These are phyloP conservation scores for Candida gigantensis DNA, from an alignment of 1,139 yeast genomes.

Conservation along the genomic window DNA sequence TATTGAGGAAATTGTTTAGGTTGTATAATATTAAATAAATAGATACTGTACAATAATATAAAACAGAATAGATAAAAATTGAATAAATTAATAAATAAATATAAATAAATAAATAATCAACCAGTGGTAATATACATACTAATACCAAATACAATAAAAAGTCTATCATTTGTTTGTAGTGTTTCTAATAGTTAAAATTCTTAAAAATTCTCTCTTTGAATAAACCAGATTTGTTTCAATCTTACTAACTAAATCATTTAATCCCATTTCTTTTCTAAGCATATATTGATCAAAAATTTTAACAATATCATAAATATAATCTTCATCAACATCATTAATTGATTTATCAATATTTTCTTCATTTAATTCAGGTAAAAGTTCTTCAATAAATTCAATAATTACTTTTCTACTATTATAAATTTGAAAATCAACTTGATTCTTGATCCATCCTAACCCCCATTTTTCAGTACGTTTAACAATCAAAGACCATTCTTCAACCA, in stretches of 20 bases:
- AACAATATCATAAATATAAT: slow-evolving; percentile 13
- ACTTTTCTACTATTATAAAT: slow-evolving; percentile 13
- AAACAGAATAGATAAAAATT: background rate
- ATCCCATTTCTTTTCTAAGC: slow-evolving; percentile 13
- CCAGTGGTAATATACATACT: background rate
- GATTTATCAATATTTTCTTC: slow-evolving; percentile 5
- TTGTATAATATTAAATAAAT: background rate
- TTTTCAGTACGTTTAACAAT: slow-evolving; percentile 11
- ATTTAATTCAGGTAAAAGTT: slow-evolving; percentile 11
- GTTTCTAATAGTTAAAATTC: slow-evolving; percentile 13
- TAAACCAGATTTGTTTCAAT: slow-evolving; percentile 15
- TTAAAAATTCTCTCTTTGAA: slow-evolving; percentile 15
- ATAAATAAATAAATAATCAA: background rate
- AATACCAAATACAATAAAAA: background rate
- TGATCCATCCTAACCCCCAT: slow-evolving; percentile 18
- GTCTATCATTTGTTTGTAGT: slow-evolving; percentile 1
- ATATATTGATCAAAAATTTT: slow-evolving; percentile 17
- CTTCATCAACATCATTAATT: slow-evolving; percentile 10
- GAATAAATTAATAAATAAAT: background rate
- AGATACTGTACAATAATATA: too few species aligned
- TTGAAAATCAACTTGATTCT: slow-evolving; percentile 12
- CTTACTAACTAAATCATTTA: slow-evolving; percentile 13
- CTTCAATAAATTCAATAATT: slow-evolving; percentile 15
- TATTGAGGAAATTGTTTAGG: slow-evolving; percentile 30
- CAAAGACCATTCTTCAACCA: slow-evolving; percentile 18